Conservation (phyloP, 2,329 filamentous ascomycete species). For the Torrubiella hemipterigena region DNA sequence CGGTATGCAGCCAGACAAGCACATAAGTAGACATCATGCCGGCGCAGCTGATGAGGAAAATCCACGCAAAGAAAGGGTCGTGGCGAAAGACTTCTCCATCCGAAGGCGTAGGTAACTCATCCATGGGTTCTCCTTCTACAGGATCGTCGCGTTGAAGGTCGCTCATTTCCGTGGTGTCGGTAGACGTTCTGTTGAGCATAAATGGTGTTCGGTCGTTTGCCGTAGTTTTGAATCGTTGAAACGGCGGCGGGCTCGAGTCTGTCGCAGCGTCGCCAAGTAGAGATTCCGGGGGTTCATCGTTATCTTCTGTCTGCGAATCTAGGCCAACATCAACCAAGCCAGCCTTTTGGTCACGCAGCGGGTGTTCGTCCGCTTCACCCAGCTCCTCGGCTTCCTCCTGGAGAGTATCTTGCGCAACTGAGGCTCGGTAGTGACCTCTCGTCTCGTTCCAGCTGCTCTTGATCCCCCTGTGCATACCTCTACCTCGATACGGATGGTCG, state of each 20-base stretch:
- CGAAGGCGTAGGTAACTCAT: slow-evolving; percentile 38
- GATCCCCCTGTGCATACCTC: slow-evolving; percentile 39
- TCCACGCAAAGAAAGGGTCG: slow-evolving; percentile 83
- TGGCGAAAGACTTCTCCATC: slow-evolving; percentile 64
- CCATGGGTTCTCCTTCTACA: slow-evolving; percentile 20
- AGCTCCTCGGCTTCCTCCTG: slow-evolving; percentile 32
- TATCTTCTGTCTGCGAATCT: slow-evolving; percentile 50
- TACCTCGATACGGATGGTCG: slow-evolving; percentile 29
- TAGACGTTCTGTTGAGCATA: slow-evolving; percentile 27
- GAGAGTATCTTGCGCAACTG: slow-evolving; percentile 16
- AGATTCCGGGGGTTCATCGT: slow-evolving; percentile 46
- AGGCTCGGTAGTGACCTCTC: slow-evolving; percentile 24
- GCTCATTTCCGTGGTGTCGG: slow-evolving; percentile 36
- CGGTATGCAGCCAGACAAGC: slow-evolving; percentile 81
- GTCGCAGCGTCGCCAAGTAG: slow-evolving; percentile 40
- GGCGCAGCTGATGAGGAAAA: slow-evolving; percentile 76
- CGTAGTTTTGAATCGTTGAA: slow-evolving; percentile 42
- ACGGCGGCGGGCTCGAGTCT: slow-evolving; percentile 47
- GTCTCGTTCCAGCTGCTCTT: slow-evolving; percentile 54
- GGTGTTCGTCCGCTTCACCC: slow-evolving; percentile 18
- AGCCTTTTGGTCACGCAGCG: slow-evolving; percentile 37
- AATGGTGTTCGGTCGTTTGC: slow-evolving; percentile 25
- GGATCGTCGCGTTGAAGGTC: slow-evolving; percentile 21
- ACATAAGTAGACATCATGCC: slow-evolving; percentile 81
- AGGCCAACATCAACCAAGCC: slow-evolving; percentile 76